Evolutionary conservation across 2,329 filamentous ascomycete genomes (phyloP), one percentile per base, ranked within the genome.

Genomic region (Periconia sp.): DNA sequence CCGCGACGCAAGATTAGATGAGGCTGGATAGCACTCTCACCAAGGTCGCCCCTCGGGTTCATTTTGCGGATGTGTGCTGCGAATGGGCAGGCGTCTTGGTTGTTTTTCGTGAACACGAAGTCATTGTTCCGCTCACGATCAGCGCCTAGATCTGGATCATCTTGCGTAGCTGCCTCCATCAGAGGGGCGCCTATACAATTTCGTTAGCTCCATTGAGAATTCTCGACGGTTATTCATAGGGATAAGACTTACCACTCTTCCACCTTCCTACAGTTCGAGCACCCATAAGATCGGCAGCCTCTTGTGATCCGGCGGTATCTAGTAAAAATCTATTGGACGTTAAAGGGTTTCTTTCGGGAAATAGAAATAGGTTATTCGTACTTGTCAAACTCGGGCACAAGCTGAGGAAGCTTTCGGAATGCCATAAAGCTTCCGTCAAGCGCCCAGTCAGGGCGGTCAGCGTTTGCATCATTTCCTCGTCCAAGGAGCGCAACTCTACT

Each of bases 1-100:
- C 43, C 43, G 10, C 38, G 37, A 23, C 43, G 43, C 2, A 40
- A 21, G 7, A 46, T 31, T 22, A 46, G 36, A 24, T 33, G 43
- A 3, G 25, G 18, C 12, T 25, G 33, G 12, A 41, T 30, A 9
- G 4, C 12, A n/a, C 4, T 13, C 4, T 41, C 43, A 3, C 8
- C 2, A 22, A 41, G 32, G 17, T 41, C 33, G 9, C 40, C 40
- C 17, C 43, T 12, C 4, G 43, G 43, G 26, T 41, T 36, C 37
- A 38, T 46, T 23, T 46, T 46, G 10, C 43, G 31, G 26, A 46
- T 37, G 18, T 46, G 43, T 22, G 43, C 43, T 6, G 37, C 31
- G 25, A 41, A 41, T 1, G 43, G 43, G 32, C 43, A 46, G 5
- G 6, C 22, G 4, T 24, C 16, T 15, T 43, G 40, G 12, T 43